Conservation (phyloP, 2,329 filamentous ascomycete genomes). For the Trichocomaceae sp. region DNA sequence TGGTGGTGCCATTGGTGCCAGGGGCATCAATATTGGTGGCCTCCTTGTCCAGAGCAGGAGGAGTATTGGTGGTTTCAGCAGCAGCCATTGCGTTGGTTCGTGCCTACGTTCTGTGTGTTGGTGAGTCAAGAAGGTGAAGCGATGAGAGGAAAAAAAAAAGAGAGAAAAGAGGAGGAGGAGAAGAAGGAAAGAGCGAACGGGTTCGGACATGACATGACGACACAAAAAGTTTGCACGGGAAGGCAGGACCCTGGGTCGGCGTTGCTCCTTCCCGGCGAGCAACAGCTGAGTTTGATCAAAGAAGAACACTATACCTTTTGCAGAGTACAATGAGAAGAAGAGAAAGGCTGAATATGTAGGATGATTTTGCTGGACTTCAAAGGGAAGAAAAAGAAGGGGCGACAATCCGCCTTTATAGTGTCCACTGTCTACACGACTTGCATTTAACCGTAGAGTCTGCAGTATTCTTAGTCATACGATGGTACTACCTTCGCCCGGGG, state of each 20-base stretch:
- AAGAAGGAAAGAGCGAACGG: neutral
- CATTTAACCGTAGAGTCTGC: neutral
- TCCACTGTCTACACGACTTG: too few species aligned
- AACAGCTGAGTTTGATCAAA: neutral
- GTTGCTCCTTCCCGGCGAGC: neutral
- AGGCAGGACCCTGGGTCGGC: neutral
- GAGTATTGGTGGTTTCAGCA: neutral
- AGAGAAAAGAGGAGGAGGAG: neutral
- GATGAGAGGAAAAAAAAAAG: too few species aligned
- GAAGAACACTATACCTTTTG: neutral
- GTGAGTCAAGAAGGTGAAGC: neutral
- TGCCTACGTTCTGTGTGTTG: neutral
- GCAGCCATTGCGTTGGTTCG: neutral
- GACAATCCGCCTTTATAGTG: neutral
- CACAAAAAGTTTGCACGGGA: neutral
- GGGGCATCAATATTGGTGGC: neutral
- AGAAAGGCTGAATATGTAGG: neutral
- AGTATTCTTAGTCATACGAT: neutral
- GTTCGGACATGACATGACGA: neutral
- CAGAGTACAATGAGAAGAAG: neutral
- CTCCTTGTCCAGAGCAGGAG: constrained; percentile 9
- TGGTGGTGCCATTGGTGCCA: neutral
- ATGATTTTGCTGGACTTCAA: neutral
- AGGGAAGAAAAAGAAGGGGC: neutral
- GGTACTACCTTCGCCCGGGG: neutral